Base-by-base conservation (phyloP, 306 rosid species). In the Arachis hypogaea region DNA sequence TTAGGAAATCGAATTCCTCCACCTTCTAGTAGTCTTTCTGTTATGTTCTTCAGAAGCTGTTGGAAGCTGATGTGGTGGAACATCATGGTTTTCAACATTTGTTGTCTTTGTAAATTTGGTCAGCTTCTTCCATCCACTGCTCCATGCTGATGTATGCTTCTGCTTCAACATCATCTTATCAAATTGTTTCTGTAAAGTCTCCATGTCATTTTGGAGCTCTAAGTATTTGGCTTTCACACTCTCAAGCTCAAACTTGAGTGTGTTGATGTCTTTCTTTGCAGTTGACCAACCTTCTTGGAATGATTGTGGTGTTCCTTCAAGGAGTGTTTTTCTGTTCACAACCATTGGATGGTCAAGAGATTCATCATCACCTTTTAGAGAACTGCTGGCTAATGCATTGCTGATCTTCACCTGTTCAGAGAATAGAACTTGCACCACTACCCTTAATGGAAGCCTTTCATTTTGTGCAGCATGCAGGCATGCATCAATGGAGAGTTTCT, bases 401-500 rank as follows among this genome's bases (percentile, higher is more conserved):
- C 92, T 95, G 78, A 95, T 90, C 74, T 95, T 95, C 0, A 95
- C 88, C 77, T 95, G 99, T 66, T 95, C 98, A 0, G 97, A 91
- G 82, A 95, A 95, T 46, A 95, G 92, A 14, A 95, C 99, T 81
- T 95, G 99, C 56, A 95, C 98, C 9, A 95, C 99, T 40, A 95
- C 91, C 70, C 99, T 88, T 55, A 95, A 68, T 22, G 99, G 99
- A 58, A 95, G 98, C 72, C 99, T 86, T 82, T 95, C 99, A 50
- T 95, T 95, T 71, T 92, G 98, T 1, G 99, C 99, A 36, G 99
- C 98, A 68, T 95, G 99, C 96, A 90, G 85, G 74, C 99, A 95
- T 0, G 99, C 99, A 79, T 95, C 99, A 16, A 95, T 90, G 14
- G 99, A 95, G 62, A 95, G 97, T 76, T 95, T 95, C 78, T 95